Base-by-base conservation (phyloP, 495 filamentous ascomycete species). In the Aspergillus hancockii region DNA sequence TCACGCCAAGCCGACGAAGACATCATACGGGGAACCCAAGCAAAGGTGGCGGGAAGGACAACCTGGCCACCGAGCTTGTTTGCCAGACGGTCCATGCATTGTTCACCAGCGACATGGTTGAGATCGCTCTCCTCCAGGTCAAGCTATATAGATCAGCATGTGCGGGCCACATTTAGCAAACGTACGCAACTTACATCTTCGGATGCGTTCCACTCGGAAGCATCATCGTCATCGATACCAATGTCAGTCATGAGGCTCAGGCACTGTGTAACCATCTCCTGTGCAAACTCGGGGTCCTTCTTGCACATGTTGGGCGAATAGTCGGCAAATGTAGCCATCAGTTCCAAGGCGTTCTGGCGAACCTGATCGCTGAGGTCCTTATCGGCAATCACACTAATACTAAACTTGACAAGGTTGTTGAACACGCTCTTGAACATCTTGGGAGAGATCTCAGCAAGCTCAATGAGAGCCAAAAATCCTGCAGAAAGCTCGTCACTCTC, bases 241-340 rank as follows among this genome's bases (percentile, higher is more conserved):
- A 99, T 87, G 72, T 99, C 95, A n/a, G 95, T 99, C 95, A 99
- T 98, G 66, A 99, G 75, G 63, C 94, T 98, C 62, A 99, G 78
- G 70, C 95, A 99, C 74, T 99, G 95, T 0, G 92, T 98, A 64
- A 99, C 93, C 95, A 99, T 99, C 61, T 97, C 91, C 52, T 81
- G 84, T 8, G 93, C 93, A 72, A 95, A 99, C 16, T 84, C 87
- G 5, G 88, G 71, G 67, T 99, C 92, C 66, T 97, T 98, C 71
- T 85, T 88, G 79, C 94, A 98, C 88, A 97, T 96, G 28, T 86
- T 84, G 12, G 95, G 90, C 1, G 88, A 88, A 62, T 94, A 93
- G 64, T 99, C 95, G 59, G 95, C 94, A 74, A 99, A 99, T 1
- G 95, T 99, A 28, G 92, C 93, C 89, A 99, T 96, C 46, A 99